Evolutionary conservation across 306 rosid genomes (phyloP).

Genomic region (Cercis canadensis): DNA sequence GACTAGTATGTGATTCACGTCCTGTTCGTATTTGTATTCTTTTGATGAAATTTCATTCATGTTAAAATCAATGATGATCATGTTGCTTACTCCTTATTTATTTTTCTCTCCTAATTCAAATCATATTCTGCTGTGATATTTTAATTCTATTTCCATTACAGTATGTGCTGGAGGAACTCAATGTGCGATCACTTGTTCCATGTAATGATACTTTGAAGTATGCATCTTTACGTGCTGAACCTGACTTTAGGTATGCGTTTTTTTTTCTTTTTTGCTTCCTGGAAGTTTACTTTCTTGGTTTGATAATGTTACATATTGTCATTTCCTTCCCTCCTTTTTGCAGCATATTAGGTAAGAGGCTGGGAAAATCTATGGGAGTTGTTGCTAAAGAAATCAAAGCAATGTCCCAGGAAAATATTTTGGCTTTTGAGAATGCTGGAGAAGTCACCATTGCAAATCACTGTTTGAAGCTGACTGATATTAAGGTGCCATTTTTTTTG

Average conservation of each 20-base stretch:
- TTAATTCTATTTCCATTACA: conserved; percentile 47
- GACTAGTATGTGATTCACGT: too few relatives aligned
- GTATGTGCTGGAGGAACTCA: conserved; percentile 94
- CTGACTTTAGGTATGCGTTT: conserved; percentile 82
- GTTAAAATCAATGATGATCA: background rate
- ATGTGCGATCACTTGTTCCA: conserved; percentile 79
- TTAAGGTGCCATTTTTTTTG: conserved; percentile 69
- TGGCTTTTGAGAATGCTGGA: conserved; percentile 86
- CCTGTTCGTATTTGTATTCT: too few relatives aligned
- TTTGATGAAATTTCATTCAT: too few relatives aligned
- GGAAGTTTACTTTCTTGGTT: background rate
- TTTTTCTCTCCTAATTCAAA: conserved; percentile 11
- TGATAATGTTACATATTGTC: conserved; percentile 18
- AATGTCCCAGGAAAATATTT: conserved; percentile 85
- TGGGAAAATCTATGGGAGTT: conserved; percentile 85
- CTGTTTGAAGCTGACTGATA: conserved; percentile 75
- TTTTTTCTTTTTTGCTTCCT: conserved; percentile 1
- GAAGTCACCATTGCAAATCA: conserved; percentile 76
- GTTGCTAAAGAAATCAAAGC: conserved; percentile 86
- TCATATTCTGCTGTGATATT: conserved; percentile 18
- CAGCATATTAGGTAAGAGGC: conserved; percentile 87
- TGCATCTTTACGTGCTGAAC: conserved; percentile 87
- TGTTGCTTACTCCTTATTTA: conserved; percentile 1
- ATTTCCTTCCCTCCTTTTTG: conserved; percentile 14
- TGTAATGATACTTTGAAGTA: conserved; percentile 88